A percentile compares a stretch with the other conserved stretches of the same genome.
Evolutionary conservation across 169 alveolate genomes (phyloP).

Genomic region (Eimeria praecox): DNA sequence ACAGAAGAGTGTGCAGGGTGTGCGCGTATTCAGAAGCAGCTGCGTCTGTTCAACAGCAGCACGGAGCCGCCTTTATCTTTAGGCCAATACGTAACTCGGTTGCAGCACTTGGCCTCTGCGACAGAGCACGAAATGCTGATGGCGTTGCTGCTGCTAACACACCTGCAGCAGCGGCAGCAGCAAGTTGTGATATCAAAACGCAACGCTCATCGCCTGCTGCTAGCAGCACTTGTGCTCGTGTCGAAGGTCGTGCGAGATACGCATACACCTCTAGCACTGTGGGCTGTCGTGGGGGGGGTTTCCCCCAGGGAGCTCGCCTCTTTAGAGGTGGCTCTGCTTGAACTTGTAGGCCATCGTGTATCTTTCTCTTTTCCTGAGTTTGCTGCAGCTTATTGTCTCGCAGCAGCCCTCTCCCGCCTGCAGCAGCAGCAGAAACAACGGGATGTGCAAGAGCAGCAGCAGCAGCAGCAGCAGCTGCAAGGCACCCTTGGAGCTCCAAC

Average conservation of each 20-base stretch:
- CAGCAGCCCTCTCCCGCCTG: conserved; percentile 30
- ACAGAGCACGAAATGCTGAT: conserved; percentile 63
- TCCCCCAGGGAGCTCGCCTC: neutral
- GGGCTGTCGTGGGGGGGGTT: conserved; percentile 65
- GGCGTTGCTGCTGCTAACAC: conserved; percentile 63
- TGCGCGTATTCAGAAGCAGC: conserved; percentile 32
- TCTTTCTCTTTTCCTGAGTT: conserved; percentile 54
- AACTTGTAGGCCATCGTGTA: conserved; percentile 23
- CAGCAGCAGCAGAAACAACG: conserved; percentile 2
- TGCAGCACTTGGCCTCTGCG: conserved; percentile 63
- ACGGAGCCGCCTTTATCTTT: conserved; percentile 49
- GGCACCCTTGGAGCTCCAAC: no score
- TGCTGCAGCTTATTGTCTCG: conserved; percentile 59
- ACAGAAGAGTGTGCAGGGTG: conserved; percentile 24
- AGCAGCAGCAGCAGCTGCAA: conserved; percentile 27
- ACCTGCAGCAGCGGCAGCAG: conserved; percentile 61
- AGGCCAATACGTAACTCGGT: conserved; percentile 56
- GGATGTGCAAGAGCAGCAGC: conserved; percentile 1
- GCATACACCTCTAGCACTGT: conserved; percentile 42
- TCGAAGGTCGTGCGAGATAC: conserved; percentile 37
- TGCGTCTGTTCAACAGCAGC: conserved; percentile 60
- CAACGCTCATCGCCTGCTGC: conserved; percentile 40
- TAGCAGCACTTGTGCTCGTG: conserved; percentile 35
- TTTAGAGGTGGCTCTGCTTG: conserved; percentile 19
- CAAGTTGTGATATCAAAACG: neutral